Evolutionary conservation across 768 basidiomycete genomes (phyloP).

Genomic region (Lactarius deliciosus): DNA sequence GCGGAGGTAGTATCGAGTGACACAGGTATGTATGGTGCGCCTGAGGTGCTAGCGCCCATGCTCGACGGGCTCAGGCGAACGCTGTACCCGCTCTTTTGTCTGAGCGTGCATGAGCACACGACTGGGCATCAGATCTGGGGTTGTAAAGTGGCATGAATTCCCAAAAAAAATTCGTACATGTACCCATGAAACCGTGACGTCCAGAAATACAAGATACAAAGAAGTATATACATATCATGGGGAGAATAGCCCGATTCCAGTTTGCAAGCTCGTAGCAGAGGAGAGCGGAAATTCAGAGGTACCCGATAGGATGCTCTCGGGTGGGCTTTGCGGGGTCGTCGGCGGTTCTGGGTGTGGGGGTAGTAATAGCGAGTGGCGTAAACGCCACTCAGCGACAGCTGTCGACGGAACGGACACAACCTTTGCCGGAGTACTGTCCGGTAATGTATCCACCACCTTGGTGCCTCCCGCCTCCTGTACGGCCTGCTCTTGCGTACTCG

Average conservation of each 20-base stretch:
- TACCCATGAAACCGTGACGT: no score
- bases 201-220: not conserved
- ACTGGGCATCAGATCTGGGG: no score
- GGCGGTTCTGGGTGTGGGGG: not conserved
- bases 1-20: not conserved
- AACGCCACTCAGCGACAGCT: not conserved
- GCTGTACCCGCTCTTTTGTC: conserved; percentile 70
- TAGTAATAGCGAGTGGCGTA: not conserved
- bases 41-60: no score
- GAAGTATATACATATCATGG: not conserved
- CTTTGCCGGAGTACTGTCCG: not conserved
- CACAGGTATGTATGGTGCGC: not conserved
- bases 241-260: not conserved
- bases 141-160: no score
- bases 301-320: not conserved
- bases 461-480: not conserved
- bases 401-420: not conserved
- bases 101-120: conserved; percentile 79
- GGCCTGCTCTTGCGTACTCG: not conserved
- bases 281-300: not conserved
- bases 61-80: conserved; percentile 38
- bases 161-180: no score
- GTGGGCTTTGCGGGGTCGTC: not conserved
- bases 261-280: not conserved
- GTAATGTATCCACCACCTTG: not conserved